Evolutionary conservation across 2,329 filamentous ascomycete genomes (phyloP).

Genomic region (Arthrocladium fulminans): DNA sequence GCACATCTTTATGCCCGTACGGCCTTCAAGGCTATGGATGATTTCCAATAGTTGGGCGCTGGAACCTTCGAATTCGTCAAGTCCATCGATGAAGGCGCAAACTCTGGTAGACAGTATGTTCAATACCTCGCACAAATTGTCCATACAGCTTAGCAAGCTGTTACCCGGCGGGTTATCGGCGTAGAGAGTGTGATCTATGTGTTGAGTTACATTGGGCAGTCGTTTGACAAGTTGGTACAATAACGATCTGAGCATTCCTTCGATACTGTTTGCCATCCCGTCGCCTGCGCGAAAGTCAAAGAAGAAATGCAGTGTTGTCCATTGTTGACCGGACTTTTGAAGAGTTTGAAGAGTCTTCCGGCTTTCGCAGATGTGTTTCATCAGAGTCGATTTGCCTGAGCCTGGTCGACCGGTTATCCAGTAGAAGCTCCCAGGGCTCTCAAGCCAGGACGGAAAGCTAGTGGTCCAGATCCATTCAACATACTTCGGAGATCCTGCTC

Average conservation of each 20-base stretch:
- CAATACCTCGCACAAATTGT: not conserved
- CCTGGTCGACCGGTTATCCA: slow-evolving; percentile 30
- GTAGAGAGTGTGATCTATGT: not conserved
- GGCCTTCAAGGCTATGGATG: not conserved
- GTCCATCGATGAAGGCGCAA: slow-evolving; percentile 7
- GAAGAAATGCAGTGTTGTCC: not conserved
- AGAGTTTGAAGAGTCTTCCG: not conserved
- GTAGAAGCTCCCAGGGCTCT: not conserved
- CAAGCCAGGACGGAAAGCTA: slow-evolving; percentile 2
- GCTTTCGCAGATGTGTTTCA: slow-evolving; percentile 18
- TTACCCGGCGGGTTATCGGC: not conserved
- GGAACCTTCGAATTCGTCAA: slow-evolving; percentile 7
- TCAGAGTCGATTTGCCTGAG: slow-evolving; percentile 38
- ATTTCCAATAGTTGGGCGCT: not conserved
- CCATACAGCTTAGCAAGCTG: not conserved
- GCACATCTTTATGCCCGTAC: not conserved
- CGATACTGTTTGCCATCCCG: not conserved
- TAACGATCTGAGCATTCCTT: not conserved
- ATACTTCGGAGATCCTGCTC: slow-evolving; percentile 2
- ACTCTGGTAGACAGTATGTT: not conserved
- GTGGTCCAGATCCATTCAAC: slow-evolving; percentile 6
- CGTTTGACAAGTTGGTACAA: slow-evolving; percentile 2
- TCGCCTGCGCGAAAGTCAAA: slow-evolving; percentile 3
- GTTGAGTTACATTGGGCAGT: not conserved
- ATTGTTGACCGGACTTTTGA: not conserved